phyloP scores from a whole-genome alignment of 2,329 filamentous ascomycete species.

The Sclerotinia nivalis region DNA sequence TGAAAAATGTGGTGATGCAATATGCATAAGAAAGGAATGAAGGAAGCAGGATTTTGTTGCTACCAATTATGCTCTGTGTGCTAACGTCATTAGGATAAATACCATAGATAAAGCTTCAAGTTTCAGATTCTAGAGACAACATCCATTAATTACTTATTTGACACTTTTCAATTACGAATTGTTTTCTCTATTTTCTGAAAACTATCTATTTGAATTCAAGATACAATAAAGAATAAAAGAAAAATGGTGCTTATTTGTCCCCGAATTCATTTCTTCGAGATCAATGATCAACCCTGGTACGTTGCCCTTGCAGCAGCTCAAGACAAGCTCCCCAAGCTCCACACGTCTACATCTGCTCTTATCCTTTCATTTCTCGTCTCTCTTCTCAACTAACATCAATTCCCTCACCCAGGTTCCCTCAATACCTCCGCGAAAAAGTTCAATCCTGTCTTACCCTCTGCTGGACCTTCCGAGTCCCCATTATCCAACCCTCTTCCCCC shows the following conservation, averaged over 20 bases:
- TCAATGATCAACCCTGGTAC: conserved; percentile 67
- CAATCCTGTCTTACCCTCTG: conserved; percentile 64
- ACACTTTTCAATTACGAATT: not conserved
- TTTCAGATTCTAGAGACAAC: not conserved
- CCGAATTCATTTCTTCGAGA: conserved; percentile 65
- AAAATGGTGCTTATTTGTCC: conserved; percentile 54
- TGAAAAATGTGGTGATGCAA: conserved; percentile 17
- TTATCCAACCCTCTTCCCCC: conserved; percentile 58
- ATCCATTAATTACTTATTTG: not conserved
- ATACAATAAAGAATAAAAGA: not conserved
- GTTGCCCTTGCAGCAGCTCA: conserved; percentile 27
- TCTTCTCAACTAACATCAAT: not conserved
- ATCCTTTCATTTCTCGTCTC: not conserved
- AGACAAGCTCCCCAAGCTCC: conserved; percentile 4
- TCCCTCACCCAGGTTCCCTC: conserved; percentile 57
- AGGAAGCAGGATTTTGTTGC: not conserved
- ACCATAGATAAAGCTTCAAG: conserved; percentile 8
- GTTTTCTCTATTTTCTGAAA: no score
- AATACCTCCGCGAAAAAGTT: conserved; percentile 62
- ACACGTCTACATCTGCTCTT: not conserved
- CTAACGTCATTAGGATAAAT: conserved; percentile 1
- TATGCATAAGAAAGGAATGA: conserved; percentile 9
- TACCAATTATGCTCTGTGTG: not conserved
- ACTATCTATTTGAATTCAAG: not conserved
- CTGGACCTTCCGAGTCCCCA: conserved; percentile 61